These are phyloP conservation scores for Thielaviopsis punctulata DNA, from an alignment of 2,329 filamentous ascomycete genomes.

Conservation along the genomic window DNA sequence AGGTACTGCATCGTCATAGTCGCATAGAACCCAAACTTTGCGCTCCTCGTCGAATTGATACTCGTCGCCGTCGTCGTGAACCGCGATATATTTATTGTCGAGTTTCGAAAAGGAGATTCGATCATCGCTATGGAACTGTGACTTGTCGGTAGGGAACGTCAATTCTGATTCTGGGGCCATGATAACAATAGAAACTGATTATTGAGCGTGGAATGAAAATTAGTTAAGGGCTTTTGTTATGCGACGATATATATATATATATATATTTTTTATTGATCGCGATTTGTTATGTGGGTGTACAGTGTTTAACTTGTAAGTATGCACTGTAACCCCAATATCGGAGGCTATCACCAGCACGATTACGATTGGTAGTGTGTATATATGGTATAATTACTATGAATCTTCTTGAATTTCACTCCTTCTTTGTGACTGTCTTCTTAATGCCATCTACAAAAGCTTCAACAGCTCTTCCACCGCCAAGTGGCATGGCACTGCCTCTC, in stretches of 20 bases:
- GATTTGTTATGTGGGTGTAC: not conserved
- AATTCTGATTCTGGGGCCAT: slow-evolving; percentile 5
- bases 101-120: slow-evolving; percentile 77
- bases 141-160: slow-evolving; percentile 40
- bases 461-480: slow-evolving; percentile 77
- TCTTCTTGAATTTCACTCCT: not conserved
- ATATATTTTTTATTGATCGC: not conserved
- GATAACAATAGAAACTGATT: not conserved
- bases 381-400: not conserved
- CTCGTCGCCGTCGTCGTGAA: slow-evolving; percentile 69
- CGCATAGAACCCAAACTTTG: slow-evolving; percentile 53
- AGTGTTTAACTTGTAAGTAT: too few species aligned
- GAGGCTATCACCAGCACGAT: too few species aligned
- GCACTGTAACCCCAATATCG: too few species aligned
- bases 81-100: slow-evolving; percentile 66
- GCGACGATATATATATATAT: not conserved
- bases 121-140: slow-evolving; percentile 58
- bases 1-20: slow-evolving; percentile 24
- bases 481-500: slow-evolving; percentile 58
- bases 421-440: slow-evolving; percentile 46
- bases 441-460: slow-evolving; percentile 84
- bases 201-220: not conserved
- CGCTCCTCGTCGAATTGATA: slow-evolving; percentile 61
- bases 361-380: not conserved
- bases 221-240: not conserved